Evolutionary conservation across 192 early-diverging fungal genomes (phyloP).

Genomic region (Linderina pennispora): DNA sequence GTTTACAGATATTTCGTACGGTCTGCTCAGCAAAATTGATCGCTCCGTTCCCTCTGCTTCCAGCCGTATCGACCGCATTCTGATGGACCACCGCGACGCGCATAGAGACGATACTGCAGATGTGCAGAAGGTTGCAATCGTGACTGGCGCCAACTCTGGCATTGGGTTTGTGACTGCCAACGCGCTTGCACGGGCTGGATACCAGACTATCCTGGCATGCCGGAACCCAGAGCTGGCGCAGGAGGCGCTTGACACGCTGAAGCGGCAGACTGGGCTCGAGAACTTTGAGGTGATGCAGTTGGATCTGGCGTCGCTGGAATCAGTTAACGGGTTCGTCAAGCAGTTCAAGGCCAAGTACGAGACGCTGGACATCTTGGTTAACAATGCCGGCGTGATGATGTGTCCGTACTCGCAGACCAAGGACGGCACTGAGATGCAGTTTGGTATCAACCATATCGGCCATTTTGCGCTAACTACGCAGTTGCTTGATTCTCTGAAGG

Average conservation of each 20-base stretch:
- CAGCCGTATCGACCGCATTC: slow-evolving; percentile 27
- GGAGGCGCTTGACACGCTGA: slow-evolving; percentile 31
- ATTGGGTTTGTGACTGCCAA: slow-evolving; percentile 56
- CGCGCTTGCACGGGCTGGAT: slow-evolving; percentile 51
- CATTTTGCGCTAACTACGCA: slow-evolving; percentile 39
- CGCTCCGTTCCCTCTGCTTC: slow-evolving; percentile 9
- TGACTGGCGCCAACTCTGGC: slow-evolving; percentile 57
- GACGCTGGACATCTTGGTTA: slow-evolving; percentile 31
- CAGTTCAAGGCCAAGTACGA: slow-evolving; percentile 21
- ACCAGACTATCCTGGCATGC: slow-evolving; percentile 45
- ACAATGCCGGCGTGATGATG: slow-evolving; percentile 57
- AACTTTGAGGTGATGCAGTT: slow-evolving; percentile 32
- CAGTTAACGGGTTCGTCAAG: slow-evolving; percentile 27
- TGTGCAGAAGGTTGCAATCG: slow-evolving; percentile 18
- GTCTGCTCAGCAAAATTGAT: slow-evolving; percentile 22
- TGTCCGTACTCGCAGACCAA: slow-evolving; percentile 45
- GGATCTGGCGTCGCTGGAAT: slow-evolving; percentile 49
- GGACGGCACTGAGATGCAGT: slow-evolving; percentile 63
- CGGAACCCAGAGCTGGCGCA: slow-evolving; percentile 9
- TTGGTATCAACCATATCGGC: slow-evolving; percentile 62
- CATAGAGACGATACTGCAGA: background rate
- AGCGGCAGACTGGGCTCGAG: slow-evolving; percentile 33
- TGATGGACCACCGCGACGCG: slow-evolving; percentile 12
- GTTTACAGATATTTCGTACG: slow-evolving; percentile 18
- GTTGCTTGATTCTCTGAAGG: slow-evolving; percentile 19